These are phyloP conservation scores for Fraxinus dipetala DNA, from an alignment of 305 asterid species.

Conservation along the genomic window DNA sequence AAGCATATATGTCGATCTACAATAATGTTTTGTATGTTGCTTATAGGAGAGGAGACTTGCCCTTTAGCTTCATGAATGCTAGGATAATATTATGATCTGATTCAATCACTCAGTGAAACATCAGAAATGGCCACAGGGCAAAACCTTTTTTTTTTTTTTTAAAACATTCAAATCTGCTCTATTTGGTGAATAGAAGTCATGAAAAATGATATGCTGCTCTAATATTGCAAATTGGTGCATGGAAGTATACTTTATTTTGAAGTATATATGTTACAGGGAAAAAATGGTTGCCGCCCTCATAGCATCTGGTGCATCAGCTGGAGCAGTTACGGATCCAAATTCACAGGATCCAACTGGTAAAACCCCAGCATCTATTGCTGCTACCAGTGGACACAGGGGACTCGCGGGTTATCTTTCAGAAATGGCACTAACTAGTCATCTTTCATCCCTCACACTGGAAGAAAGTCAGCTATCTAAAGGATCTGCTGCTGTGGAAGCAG, in stretches of 20 bases:
- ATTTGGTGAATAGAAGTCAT: not conserved
- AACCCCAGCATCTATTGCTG: slow-evolving; percentile 84
- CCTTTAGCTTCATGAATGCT: not conserved
- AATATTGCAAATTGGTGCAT: not conserved
- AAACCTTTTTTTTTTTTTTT: not conserved
- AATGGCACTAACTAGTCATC: slow-evolving; percentile 77
- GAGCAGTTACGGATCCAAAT: slow-evolving; percentile 90
- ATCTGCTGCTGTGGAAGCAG: slow-evolving; percentile 82
- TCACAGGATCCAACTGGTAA: slow-evolving; percentile 68
- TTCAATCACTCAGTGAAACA: not conserved
- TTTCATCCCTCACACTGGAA: slow-evolving; percentile 69
- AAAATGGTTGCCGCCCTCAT: slow-evolving; percentile 92
- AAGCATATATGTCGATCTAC: not conserved
- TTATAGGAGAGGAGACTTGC: not conserved
- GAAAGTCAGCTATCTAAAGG: slow-evolving; percentile 83
- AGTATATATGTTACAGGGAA: slow-evolving; percentile 56
- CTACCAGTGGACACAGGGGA: slow-evolving; percentile 65
- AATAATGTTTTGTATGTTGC: not conserved
- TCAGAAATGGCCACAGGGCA: not conserved
- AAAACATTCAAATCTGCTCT: not conserved
- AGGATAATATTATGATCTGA: not conserved
- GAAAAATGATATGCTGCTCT: not conserved
- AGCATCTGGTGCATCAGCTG: slow-evolving; percentile 92
- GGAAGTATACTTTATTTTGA: not conserved
- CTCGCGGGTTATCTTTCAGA: slow-evolving; percentile 98